Percentiles rank a stretch among this genome's conserved stretches.
These are phyloP conservation scores for Rhododendron ovatum DNA, from an alignment of 148 eudicot genomes.

Conservation along the genomic window DNA sequence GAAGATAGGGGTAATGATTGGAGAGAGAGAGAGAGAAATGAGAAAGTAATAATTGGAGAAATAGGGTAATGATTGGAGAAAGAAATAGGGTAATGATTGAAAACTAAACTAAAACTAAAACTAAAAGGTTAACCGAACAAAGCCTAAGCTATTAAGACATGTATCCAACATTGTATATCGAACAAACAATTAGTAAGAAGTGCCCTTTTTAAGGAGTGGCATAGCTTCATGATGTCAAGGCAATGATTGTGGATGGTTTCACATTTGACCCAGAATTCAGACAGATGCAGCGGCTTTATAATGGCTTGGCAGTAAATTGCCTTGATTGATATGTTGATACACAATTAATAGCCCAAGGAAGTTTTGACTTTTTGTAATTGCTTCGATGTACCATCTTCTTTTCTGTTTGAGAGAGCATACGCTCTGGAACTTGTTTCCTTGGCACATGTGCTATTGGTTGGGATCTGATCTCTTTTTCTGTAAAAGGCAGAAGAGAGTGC, in stretches of 20 bases:
- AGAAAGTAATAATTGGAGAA: too few relatives aligned
- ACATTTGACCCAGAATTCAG: not conserved
- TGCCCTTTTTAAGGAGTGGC: not conserved
- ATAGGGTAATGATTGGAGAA: too few relatives aligned
- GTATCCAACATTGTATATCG: not conserved
- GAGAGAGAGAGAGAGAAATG: too few relatives aligned
- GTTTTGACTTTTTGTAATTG: not conserved
- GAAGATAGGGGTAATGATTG: too few relatives aligned
- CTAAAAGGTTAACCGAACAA: not conserved
- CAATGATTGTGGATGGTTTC: not conserved
- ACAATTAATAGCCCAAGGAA: not conserved
- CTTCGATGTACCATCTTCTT: not conserved
- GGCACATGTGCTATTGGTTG: not conserved
- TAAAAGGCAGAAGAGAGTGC: not conserved
- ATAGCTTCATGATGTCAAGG: not conserved
- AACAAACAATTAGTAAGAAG: not conserved
- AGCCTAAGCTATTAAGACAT: not conserved
- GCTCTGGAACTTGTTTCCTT: not conserved
- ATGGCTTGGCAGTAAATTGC: not conserved
- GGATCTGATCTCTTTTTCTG: not conserved
- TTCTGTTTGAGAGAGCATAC: not conserved
- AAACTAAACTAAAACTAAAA: too few relatives aligned
- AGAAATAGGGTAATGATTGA: too few relatives aligned
- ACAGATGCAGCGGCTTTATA: not conserved
- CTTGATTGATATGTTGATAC: slow-evolving; percentile 1